A percentile compares a stretch with the other conserved stretches of the same genome.
Evolutionary conservation across 2,329 filamentous ascomycete species (phyloP).

Genomic region (Ophiostoma sp.): DNA sequence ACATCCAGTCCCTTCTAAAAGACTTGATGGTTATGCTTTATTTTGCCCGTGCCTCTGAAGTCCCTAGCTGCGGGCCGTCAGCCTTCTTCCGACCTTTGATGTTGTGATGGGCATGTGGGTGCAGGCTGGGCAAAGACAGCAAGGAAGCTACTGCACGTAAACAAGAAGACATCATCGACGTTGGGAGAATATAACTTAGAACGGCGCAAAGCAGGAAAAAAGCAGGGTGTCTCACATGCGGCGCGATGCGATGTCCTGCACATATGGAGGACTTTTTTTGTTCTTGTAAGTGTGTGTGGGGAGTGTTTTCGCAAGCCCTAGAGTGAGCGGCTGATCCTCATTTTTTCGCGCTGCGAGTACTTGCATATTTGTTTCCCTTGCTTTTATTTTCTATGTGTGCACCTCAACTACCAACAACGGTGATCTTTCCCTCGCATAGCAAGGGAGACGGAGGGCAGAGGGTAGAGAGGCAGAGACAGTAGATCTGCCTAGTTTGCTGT

Average conservation of each 20-base stretch:
- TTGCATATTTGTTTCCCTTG: not conserved
- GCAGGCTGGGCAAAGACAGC: not conserved
- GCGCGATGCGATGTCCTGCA: not conserved
- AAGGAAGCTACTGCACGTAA: not conserved
- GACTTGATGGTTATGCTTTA: not conserved
- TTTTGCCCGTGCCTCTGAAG: not conserved
- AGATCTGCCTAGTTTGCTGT: not conserved
- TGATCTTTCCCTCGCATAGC: not conserved
- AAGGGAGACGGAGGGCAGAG: not conserved
- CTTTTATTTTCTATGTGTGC: not conserved
- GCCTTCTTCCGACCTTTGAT: too few relatives aligned
- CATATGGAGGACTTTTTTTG: not conserved
- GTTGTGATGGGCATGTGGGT: not conserved
- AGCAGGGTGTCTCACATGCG: constrained; percentile 5
- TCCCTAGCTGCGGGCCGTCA: constrained; percentile 6
- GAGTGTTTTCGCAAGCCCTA: not conserved
- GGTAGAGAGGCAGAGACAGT: not conserved
- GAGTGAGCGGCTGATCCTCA: not conserved
- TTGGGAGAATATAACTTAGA: not conserved
- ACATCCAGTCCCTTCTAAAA: not conserved
- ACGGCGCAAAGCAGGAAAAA: not conserved
- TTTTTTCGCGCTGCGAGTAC: not conserved
- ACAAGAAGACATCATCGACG: not conserved
- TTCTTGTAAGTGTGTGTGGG: not conserved
- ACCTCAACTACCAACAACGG: not conserved